Evolutionary conservation across 805 yeast species (phyloP), one percentile per base, ranked within the genome.

Genomic region (Komagataella phaffii): DNA sequence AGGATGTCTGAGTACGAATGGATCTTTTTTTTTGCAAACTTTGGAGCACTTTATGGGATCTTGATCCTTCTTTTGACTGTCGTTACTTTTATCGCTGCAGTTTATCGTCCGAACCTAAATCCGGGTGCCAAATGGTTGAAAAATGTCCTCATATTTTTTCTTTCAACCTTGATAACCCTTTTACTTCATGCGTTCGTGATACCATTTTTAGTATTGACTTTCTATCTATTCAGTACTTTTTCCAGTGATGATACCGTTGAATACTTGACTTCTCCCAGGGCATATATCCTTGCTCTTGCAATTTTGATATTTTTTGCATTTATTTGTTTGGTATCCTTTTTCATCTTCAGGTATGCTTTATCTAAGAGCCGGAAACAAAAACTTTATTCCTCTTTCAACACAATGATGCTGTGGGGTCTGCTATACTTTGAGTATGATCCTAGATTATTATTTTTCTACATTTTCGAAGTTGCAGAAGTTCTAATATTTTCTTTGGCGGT

Each of bases 321-420:
- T 55, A 52, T 73, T 58, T 50, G 63, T 2, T 56, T 61, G 2
- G 67, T 72, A 50, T 62, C 67, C 1, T 57, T 62, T 23, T 71
- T 70, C 52, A 54, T 72, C 5, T 60, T 61, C 50, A 59, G 60
- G 44, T 74, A 64, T 52, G 54, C 71, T 18, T 45, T 64, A 44
- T 36, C 53, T 7, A 53, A 45, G 40, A 49, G 52, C 21, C 54
- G 59, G 50, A 30, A 30, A 14, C 52, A 57, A 43, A 61, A 63
- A 53, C 56, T 78, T 4, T 79, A 77, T 56, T 71, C 79, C 3
- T 76, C 80, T 1, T 64, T 76, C 51, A 70, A 66, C 50, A 62
- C 71, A 5, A 70, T 77, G 45, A 64, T 76, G 50, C 51, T 70
- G 2, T 79, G 81, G 80, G 69, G 74, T 3, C 63, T 65, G 48